A percentile compares a stretch with the other conserved stretches of the same genome.
Evolutionary conservation across 306 rosid species (phyloP).

Genomic region (Quercus suber): DNA sequence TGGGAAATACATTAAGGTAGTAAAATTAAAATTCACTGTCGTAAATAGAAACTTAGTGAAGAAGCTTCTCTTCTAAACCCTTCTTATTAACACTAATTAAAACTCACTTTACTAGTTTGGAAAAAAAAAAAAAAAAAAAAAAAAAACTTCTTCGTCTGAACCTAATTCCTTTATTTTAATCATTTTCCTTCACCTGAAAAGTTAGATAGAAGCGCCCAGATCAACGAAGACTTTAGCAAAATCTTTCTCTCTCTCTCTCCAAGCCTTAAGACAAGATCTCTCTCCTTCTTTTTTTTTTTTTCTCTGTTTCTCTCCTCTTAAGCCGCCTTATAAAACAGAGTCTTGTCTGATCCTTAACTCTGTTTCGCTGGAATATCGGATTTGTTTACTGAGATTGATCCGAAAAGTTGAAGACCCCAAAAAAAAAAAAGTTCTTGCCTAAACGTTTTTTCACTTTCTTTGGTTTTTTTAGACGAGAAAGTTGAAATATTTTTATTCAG

Average conservation of each 20-base stretch:
- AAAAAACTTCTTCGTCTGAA: background rate
- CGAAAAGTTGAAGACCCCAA: background rate
- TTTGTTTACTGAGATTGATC: background rate
- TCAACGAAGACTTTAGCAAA: slow-evolving; percentile 11
- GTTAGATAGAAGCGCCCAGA: slow-evolving; percentile 22
- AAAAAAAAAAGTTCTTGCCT: background rate
- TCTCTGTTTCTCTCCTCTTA: slow-evolving; percentile 2
- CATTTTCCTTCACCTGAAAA: slow-evolving; percentile 31
- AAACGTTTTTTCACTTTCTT: background rate
- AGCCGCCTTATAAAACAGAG: background rate
- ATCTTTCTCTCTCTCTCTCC: slow-evolving; percentile 8
- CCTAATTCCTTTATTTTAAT: background rate
- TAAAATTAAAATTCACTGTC: background rate
- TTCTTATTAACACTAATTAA: slow-evolving; percentile 16
- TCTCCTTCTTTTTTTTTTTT: background rate
- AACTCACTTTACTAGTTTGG: background rate
- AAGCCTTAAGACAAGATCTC: slow-evolving; percentile 10
- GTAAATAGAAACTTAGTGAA: slow-evolving; percentile 30
- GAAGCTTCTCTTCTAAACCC: slow-evolving; percentile 13
- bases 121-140: too few relatives aligned
- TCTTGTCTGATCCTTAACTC: background rate
- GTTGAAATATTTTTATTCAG: background rate
- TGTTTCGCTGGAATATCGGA: slow-evolving; percentile 8
- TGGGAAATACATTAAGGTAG: too few relatives aligned
- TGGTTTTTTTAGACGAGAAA: background rate